These are phyloP conservation scores for Fraxinus greggii DNA, from an alignment of 305 asterid genomes.

Conservation along the genomic window DNA sequence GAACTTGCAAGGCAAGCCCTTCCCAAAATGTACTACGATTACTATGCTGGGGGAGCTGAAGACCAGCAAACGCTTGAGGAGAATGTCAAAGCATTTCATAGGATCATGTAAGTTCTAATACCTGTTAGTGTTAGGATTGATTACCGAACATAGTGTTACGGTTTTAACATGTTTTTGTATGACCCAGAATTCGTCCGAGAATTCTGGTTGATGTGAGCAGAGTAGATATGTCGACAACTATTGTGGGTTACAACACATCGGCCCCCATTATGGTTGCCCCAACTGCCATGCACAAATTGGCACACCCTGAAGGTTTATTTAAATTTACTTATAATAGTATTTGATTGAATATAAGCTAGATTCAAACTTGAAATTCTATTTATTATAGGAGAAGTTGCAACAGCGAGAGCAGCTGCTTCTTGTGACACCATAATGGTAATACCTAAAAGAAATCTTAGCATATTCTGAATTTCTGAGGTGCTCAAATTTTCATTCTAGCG, in stretches of 20 bases:
- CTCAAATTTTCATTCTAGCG: slow-evolving; percentile 13
- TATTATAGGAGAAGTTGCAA: slow-evolving; percentile 60
- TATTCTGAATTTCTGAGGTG: not conserved
- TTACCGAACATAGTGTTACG: not conserved
- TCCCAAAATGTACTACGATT: slow-evolving; percentile 70
- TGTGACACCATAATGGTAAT: slow-evolving; percentile 60
- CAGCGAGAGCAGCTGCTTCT: slow-evolving; percentile 64
- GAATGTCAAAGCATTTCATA: slow-evolving; percentile 51
- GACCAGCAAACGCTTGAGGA: slow-evolving; percentile 58
- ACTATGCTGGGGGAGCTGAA: slow-evolving; percentile 66
- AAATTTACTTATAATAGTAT: not conserved
- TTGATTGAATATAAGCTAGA: not conserved
- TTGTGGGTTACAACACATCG: slow-evolving; percentile 51
- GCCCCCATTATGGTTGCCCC: slow-evolving; percentile 66
- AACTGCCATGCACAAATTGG: slow-evolving; percentile 50
- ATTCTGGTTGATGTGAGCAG: slow-evolving; percentile 53
- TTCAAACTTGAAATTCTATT: slow-evolving; percentile 1
- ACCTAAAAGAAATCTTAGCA: not conserved
- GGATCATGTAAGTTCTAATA: slow-evolving; percentile 40
- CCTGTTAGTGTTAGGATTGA: not conserved
- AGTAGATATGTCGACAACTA: slow-evolving; percentile 46
- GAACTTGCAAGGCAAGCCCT: slow-evolving; percentile 59
- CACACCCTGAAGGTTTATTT: slow-evolving; percentile 58
- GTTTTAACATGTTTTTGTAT: slow-evolving; percentile 9
- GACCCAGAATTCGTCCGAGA: slow-evolving; percentile 52